Base-by-base conservation (phyloP, 805 yeast species). In the Metschnikowia anglica region DNA sequence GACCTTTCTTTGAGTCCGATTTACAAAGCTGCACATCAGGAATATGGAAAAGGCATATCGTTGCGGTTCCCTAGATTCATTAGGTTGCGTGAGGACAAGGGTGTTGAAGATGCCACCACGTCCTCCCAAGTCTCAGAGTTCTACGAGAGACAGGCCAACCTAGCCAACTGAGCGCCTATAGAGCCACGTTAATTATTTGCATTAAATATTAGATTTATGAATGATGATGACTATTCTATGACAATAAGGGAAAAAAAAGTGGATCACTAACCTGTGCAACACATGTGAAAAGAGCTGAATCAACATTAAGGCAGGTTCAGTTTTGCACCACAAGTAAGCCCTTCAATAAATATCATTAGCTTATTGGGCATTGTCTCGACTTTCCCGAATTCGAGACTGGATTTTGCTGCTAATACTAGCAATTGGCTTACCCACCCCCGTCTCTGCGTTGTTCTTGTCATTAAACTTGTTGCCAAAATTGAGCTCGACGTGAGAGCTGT, bases 1-100 rank as follows among this genome's bases (percentile, higher is more conserved):
- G 97, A 90, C 64, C 72, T 90, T 39, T 85, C 96, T 0, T 73
- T 88, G 44, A 84, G 95, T 39, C 98, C 98, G 0, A 72, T 88
- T 4, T 90, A 90, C 62, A 88, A 88, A 57, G 95, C 97, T 0
- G 96, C 93, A 4, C 76, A 76, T 21, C 72, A 73, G 20, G 78
- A 78, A 37, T 76, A 81, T 45, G 95, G 88, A 1, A 82, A 82
- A 59, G 98, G 98, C 21, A 79, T 90, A 2, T 86, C 96, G 3
- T 68, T 90, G 43, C 70, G 98, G 53, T 90, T 90, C 57, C 98
- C 98, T 2, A 70, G 98, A 51, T 89, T 90, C 51, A 58, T 90
- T 2, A 71, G 95, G 43, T 70, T 85, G 16, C 75, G 98, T 59
- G 96, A 88, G 31, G 98, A 90, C 57, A 90, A 90, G 60, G 76